Conservation (phyloP, 2,329 filamentous ascomycete genomes). For the Corynespora cassiicola region DNA sequence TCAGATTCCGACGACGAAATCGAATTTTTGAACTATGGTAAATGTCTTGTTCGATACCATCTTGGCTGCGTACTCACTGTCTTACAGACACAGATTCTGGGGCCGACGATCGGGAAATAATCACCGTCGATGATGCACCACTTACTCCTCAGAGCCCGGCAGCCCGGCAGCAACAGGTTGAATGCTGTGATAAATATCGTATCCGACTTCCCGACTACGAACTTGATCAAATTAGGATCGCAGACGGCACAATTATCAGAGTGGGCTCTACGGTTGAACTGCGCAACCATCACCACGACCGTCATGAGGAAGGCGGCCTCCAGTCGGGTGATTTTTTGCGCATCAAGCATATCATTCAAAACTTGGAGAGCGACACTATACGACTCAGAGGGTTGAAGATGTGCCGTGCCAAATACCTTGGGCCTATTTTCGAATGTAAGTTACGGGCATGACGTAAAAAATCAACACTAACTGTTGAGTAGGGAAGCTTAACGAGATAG, state of each 20-base stretch:
- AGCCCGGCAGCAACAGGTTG: constrained; percentile 1
- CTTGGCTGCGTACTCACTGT: too few relatives aligned
- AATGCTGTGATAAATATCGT: too few relatives aligned
- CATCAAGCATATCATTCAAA: constrained; percentile 21
- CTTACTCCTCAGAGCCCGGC: not conserved
- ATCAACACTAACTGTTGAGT: constrained; percentile 5
- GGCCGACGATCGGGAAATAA: not conserved
- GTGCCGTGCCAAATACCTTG: constrained; percentile 21
- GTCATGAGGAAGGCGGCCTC: too few relatives aligned
- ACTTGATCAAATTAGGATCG: not conserved
- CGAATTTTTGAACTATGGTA: constrained; percentile 11
- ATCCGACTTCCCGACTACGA: constrained; percentile 2
- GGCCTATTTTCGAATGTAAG: constrained; percentile 25
- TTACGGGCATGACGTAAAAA: not conserved
- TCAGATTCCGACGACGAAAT: constrained; percentile 8
- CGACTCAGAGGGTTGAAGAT: constrained; percentile 26
- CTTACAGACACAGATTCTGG: too few relatives aligned
- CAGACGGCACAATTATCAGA: constrained; percentile 2
- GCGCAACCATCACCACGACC: constrained; percentile 7
- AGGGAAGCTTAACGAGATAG: constrained; percentile 33
- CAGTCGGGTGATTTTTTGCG: constrained; percentile 30
- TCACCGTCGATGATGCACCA: constrained; percentile 3
- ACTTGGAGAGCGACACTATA: constrained; percentile 21
- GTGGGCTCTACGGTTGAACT: constrained; percentile 25
- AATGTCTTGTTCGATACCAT: too few relatives aligned